Evolutionary conservation across 1,284 basidiomycete genomes (phyloP).

Genomic region (Cryptococcus amylolentus): DNA sequence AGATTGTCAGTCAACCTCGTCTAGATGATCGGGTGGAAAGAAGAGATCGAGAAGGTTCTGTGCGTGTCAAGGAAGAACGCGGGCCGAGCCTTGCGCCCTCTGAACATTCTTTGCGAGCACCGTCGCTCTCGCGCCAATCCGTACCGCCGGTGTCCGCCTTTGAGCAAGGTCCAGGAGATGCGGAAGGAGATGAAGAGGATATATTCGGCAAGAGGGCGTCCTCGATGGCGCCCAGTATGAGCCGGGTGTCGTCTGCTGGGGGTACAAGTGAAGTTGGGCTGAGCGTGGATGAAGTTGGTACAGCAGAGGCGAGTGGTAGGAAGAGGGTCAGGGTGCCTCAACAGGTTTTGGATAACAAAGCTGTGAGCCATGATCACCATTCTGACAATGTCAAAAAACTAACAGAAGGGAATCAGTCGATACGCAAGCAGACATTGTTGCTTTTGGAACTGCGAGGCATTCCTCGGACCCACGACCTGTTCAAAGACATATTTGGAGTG

Average conservation of each 20-base stretch:
- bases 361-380: constrained; percentile 18
- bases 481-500: constrained; percentile 45
- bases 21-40: not conserved
- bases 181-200: constrained; percentile 29
- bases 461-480: constrained; percentile 28
- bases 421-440: constrained; percentile 41
- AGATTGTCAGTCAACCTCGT: constrained; percentile 19
- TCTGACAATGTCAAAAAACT: not conserved
- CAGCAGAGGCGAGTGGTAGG: constrained; percentile 7
- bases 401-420: constrained; percentile 21
- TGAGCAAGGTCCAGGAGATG: not conserved
- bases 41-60: constrained; percentile 1
- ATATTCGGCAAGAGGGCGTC: constrained; percentile 36
- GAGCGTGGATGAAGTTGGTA: not conserved
- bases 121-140: not conserved
- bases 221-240: constrained; percentile 9
- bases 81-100: not conserved
- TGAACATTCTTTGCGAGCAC: not conserved
- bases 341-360: constrained; percentile 43
- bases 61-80: too few species aligned
- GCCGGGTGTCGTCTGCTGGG: constrained; percentile 2
- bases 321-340: constrained; percentile 26
- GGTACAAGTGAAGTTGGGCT: not conserved
- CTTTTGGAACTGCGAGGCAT: constrained; percentile 33
- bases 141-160: not conserved